A percentile compares a stretch with the other conserved stretches of the same genome.
Evolutionary conservation across 129 eudicot species (phyloP).

Genomic region (Helichrysum umbraculigerum): DNA sequence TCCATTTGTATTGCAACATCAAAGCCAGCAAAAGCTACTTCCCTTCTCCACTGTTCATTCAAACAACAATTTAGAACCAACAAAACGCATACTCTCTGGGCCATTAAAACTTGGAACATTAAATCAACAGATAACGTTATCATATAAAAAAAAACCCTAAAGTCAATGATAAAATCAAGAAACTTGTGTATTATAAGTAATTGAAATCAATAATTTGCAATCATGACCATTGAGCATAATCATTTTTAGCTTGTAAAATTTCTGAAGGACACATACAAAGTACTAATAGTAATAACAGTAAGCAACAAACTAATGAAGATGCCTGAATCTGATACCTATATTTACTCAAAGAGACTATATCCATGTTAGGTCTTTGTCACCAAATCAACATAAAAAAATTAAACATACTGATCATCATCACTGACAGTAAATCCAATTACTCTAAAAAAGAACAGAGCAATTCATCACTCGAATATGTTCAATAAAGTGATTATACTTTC

Average conservation of each 20-base stretch:
- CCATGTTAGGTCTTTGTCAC: background rate
- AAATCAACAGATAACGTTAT: background rate
- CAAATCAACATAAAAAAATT: background rate
- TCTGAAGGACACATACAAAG: background rate
- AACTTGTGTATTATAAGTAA: background rate
- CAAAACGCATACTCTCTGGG: conserved; percentile 12
- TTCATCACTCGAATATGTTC: background rate
- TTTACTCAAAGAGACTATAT: background rate
- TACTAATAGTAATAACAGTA: conserved; percentile 9
- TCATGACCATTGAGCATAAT: background rate
- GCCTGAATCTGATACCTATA: background rate
- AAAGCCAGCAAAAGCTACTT: conserved; percentile 98
- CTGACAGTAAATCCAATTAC: background rate
- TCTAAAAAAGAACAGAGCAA: background rate
- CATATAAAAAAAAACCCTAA: no score
- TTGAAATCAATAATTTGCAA: background rate
- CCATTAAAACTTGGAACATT: background rate
- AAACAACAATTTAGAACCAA: conserved; percentile 9
- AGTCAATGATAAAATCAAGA: background rate
- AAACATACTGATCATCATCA: background rate
- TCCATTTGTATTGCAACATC: conserved; percentile 98
- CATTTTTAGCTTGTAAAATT: background rate
- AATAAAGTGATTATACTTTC: background rate
- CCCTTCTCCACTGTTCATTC: conserved; percentile 82
- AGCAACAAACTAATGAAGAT: background rate